Percentiles rank a stretch among this genome's conserved stretches.
Conservation (phyloP, 192 early-diverging fungal species). For the Piromyces finnis region DNA sequence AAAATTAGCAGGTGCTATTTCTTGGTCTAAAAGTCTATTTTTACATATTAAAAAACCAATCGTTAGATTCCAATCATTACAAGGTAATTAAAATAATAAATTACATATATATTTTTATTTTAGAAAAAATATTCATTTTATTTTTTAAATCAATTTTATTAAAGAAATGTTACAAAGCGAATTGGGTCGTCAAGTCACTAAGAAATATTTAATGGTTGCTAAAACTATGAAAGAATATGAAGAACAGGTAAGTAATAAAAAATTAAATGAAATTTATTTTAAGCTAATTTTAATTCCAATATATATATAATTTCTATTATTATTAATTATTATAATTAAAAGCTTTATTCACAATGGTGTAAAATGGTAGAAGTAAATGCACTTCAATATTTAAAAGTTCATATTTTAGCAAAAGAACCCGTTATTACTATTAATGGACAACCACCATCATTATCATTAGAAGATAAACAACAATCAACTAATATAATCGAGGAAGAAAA, state of each 20-base stretch:
- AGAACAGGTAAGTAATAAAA: slow-evolving; percentile 28
- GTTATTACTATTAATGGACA: not conserved
- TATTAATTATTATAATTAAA: no score
- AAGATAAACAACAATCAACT: not conserved
- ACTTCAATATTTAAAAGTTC: slow-evolving; percentile 27
- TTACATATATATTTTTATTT: no score
- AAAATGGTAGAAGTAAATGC: slow-evolving; percentile 32
- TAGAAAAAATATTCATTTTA: no score
- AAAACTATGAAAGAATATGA: slow-evolving; percentile 43
- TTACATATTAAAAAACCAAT: slow-evolving; percentile 44
- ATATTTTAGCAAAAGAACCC: slow-evolving; percentile 22
- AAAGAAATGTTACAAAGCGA: slow-evolving; percentile 38
- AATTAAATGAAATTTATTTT: no score
- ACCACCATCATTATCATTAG: not conserved
- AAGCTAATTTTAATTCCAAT: no score
- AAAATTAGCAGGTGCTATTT: slow-evolving; percentile 36
- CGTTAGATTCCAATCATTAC: slow-evolving; percentile 38
- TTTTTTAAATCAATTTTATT: no score
- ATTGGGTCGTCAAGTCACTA: slow-evolving; percentile 34
- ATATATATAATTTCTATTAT: no score
- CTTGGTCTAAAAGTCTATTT: slow-evolving; percentile 34
- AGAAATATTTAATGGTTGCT: slow-evolving; percentile 35
- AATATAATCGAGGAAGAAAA: slow-evolving; percentile 7
- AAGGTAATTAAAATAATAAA: slow-evolving; percentile 12
- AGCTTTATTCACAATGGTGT: slow-evolving; percentile 37